Base-by-base conservation (phyloP, 139 green algal genomes). In the Chara braunii region DNA sequence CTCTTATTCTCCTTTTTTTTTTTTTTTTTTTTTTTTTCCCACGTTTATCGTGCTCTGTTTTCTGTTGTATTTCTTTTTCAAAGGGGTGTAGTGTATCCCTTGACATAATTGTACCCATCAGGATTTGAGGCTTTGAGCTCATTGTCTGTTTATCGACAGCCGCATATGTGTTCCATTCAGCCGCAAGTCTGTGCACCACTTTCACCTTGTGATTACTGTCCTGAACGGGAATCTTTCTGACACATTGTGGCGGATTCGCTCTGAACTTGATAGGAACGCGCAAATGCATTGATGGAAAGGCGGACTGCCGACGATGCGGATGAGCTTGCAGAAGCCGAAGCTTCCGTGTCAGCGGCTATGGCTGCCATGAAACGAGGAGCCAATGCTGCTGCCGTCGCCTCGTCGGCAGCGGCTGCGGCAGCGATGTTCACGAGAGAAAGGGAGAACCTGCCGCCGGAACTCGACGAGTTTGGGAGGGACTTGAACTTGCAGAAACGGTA, bases 401-500 rank as follows among this genome's bases (percentile, higher is more conserved):
- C 76, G 4, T 84, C 83, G 1, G 74, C 75, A 2, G 67, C 51
- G 3, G 79, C 78, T 6, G 80, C 76, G 1, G 60, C 61, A 12
- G 35, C 5, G 26, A 33, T 45, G 1, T 23, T 29, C 37, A 44
- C 52, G 37, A 63, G 29, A 30, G 64, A 74, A 14, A 63, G 68
- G 1, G 42, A 11, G 30, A 43, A 4, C 36, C 26, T 3, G 26
- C 8, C 60, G 9, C 37, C 36, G 1, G 71, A 90, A 78, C 31
- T 92, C 43, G 89, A 96, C 70, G 89, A 96, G 81, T 95, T 93
- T 82, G 89, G 89, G 9, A 68, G 88, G 3, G 88, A 89, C 56
- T 18, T 85, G 23, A 89, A 89, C 37, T 51, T 90, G 48, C 57
- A 81, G 64, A 57, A 64, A 37, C 60, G 75, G 29, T 60, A 70